phyloP scores from a whole-genome alignment of 2,329 filamentous ascomycete species.

The Penicillium crustosum region DNA sequence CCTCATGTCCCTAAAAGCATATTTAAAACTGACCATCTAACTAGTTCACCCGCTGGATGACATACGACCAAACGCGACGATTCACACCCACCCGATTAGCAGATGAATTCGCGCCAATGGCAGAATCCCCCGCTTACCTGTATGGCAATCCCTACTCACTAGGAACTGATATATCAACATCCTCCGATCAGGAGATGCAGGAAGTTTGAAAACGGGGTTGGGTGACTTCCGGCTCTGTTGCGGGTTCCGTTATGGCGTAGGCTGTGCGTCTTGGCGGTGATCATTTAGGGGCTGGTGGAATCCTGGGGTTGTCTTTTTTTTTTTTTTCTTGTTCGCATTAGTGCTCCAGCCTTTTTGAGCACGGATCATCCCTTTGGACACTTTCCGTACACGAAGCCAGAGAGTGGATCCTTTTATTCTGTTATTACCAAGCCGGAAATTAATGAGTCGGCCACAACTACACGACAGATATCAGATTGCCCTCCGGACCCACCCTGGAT shows the following conservation, averaged over 20 bases:
- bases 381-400: slow-evolving; percentile 12
- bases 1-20: not conserved
- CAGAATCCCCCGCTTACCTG: slow-evolving; percentile 18
- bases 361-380: not conserved
- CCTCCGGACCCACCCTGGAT: not conserved
- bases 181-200: slow-evolving; percentile 7
- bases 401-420: slow-evolving; percentile 2
- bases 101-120: slow-evolving; percentile 20
- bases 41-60: slow-evolving; percentile 44
- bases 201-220: slow-evolving; percentile 5
- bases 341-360: not conserved
- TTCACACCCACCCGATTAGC: slow-evolving; percentile 38
- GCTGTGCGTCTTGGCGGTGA: not conserved
- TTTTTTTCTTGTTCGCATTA: not conserved
- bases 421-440: slow-evolving; percentile 2
- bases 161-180: not conserved
- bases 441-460: slow-evolving; percentile 9
- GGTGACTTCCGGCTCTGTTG: slow-evolving; percentile 2
- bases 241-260: not conserved
- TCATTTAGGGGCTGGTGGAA: not conserved
- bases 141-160: slow-evolving; percentile 6
- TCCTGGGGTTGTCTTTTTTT: not conserved
- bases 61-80: slow-evolving; percentile 32
- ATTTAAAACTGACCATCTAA: slow-evolving; percentile 4
- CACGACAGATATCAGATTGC: slow-evolving; percentile 15